Evolutionary conservation across 2,329 filamentous ascomycete species (phyloP), one percentile per base, ranked within the genome.

Genomic region (Plectosphaerella sp.): DNA sequence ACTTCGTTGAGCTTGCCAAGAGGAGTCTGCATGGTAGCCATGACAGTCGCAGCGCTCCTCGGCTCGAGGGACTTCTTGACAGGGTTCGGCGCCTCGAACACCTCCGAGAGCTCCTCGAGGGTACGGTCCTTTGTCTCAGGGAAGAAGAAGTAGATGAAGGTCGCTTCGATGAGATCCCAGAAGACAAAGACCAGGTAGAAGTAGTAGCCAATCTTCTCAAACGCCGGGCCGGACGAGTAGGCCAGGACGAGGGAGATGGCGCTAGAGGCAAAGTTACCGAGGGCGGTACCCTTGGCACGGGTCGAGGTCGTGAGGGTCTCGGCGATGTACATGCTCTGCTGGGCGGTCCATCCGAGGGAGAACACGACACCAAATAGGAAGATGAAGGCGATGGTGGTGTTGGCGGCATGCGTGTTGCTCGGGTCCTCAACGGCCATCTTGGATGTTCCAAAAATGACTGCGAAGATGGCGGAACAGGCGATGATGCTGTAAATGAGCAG

Each of bases 321-420:
- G 5, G 72, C 74, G 16, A 77, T 76, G 57, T 78, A 78, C 61
- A 76, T 74, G 51, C 67, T 70, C 52, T 78, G 73, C 7, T 79
- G 64, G 0, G 77, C 75, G 0, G 76, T 80, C 72, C 73, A 78
- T 2, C 76, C 75, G 22, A 79, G 73, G 0, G 73, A 76, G 59
- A 78, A 79, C 1, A 75, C 72, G 28, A 77, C 72, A 3, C 76
- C 76, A 42, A 80, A 80, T 8, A 80, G 66, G 58, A 77, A 79
- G 45, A 81, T 76, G 54, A 80, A 75, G 8, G 75, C 75, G 3
- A 79, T 71, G 8, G 74, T 74, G 0, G 70, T 65, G 53, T 75
- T 73, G 18, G 74, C 72, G 0, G 73, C 72, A 0, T 68, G 59
- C 0, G 52, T 49, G 41, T 73, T 66, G 16, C 58, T 55, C 1